These are phyloP conservation scores for Acrocalymma vagum DNA, from an alignment of 2,329 filamentous ascomycete genomes.

Conservation along the genomic window DNA sequence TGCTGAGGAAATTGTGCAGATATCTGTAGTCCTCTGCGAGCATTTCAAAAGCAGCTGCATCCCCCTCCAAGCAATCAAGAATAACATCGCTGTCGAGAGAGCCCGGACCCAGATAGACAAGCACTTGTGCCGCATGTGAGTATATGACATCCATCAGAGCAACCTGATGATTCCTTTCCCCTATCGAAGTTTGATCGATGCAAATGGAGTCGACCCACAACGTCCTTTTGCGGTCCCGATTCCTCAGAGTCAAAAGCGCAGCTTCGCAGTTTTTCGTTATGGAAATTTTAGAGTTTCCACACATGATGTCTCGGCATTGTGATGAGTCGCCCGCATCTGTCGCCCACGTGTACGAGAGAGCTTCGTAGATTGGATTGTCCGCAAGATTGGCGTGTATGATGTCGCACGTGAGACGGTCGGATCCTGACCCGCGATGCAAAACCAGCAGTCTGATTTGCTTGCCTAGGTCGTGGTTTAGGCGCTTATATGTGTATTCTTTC, in stretches of 20 bases:
- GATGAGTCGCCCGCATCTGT: slow-evolving; percentile 20
- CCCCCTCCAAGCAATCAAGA: too few relatives aligned
- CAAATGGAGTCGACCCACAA: slow-evolving; percentile 30
- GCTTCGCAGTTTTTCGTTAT: slow-evolving; percentile 21
- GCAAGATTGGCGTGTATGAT: slow-evolving; percentile 15
- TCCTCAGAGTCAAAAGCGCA: slow-evolving; percentile 11
- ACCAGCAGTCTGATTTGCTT: slow-evolving; percentile 9
- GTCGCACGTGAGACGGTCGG: slow-evolving; percentile 6
- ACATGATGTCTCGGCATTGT: slow-evolving; percentile 13
- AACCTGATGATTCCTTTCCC: slow-evolving; percentile 22
- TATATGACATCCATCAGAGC: slow-evolving; percentile 23
- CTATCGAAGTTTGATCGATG: slow-evolving; percentile 22
- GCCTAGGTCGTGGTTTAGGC: slow-evolving; percentile 13
- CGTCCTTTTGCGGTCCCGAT: slow-evolving; percentile 2
- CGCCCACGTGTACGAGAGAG: slow-evolving; percentile 23
- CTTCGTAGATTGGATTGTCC: slow-evolving; percentile 15
- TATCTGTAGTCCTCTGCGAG: too few relatives aligned
- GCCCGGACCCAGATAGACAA: slow-evolving; percentile 18
- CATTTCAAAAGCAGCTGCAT: too few relatives aligned
- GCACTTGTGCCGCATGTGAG: slow-evolving; percentile 4
- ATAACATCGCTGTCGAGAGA: too few relatives aligned
- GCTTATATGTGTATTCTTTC: slow-evolving; percentile 12
- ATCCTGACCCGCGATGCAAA: slow-evolving; percentile 1
- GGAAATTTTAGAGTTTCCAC: slow-evolving; percentile 4
- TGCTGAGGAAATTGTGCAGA: slow-evolving; percentile 1